phyloP scores from a whole-genome alignment of 352 stramenopile genomes.

The Globisporangium paroecandrum region DNA sequence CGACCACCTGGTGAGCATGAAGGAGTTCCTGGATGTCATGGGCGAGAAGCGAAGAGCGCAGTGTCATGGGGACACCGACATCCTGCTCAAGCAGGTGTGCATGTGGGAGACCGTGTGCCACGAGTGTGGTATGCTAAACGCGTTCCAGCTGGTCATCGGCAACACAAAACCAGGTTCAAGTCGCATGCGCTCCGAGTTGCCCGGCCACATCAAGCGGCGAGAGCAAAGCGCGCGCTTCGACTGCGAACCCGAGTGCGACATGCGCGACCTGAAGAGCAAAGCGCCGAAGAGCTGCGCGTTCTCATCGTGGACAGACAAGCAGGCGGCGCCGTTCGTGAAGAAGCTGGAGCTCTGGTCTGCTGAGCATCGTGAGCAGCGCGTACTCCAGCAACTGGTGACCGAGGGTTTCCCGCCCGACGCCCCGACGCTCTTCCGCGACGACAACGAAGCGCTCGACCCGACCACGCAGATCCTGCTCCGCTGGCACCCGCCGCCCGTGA shows the following conservation, averaged over 20 bases:
- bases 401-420: slow-evolving; percentile 56
- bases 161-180: slow-evolving; percentile 33
- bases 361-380: slow-evolving; percentile 62
- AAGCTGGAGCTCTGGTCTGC: slow-evolving; percentile 76
- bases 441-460: slow-evolving; percentile 47
- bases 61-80: slow-evolving; percentile 74
- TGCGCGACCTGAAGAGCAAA: slow-evolving; percentile 52
- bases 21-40: slow-evolving; percentile 83
- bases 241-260: slow-evolving; percentile 63
- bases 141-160: slow-evolving; percentile 78
- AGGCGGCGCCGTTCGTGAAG: slow-evolving; percentile 50
- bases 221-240: slow-evolving; percentile 46
- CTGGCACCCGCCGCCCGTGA: slow-evolving; percentile 63
- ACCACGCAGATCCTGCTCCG: slow-evolving; percentile 67
- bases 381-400: slow-evolving; percentile 63
- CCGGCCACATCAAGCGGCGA: slow-evolving; percentile 59
- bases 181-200: slow-evolving; percentile 64
- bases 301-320: slow-evolving; percentile 57
- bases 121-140: slow-evolving; percentile 88
- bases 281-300: slow-evolving; percentile 58
- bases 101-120: slow-evolving; percentile 91
- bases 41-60: slow-evolving; percentile 58
- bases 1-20: slow-evolving; percentile 60
- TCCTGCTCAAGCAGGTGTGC: slow-evolving; percentile 78
- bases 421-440: slow-evolving; percentile 53